Conservation (phyloP, 805 yeast species). For the Yamadazyma phyllophila region DNA sequence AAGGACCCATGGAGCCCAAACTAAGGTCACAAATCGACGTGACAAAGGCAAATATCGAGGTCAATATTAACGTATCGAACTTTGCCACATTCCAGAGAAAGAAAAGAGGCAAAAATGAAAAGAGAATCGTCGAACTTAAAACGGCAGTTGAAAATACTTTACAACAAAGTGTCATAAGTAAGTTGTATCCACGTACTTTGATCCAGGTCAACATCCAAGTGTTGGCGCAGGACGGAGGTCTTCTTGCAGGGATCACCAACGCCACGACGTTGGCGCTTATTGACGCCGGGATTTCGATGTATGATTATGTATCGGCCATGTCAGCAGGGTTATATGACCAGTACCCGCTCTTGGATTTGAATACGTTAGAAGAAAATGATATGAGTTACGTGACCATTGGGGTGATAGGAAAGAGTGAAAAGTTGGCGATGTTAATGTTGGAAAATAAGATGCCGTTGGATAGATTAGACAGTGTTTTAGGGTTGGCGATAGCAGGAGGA, state of each 20-base stretch:
- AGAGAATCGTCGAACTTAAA: conserved; percentile 64
- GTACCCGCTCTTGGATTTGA: conserved; percentile 76
- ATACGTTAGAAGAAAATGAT: conserved; percentile 78
- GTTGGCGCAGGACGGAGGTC: conserved; percentile 86
- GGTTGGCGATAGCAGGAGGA: conserved; percentile 84
- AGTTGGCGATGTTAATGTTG: conserved; percentile 68
- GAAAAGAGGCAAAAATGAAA: conserved; percentile 66
- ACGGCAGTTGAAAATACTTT: conserved; percentile 68
- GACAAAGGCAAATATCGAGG: conserved; percentile 55
- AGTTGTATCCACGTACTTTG: conserved; percentile 78
- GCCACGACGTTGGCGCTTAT: conserved; percentile 85
- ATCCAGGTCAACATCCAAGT: conserved; percentile 77
- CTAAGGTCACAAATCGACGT: conserved; percentile 49
- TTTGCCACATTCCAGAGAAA: conserved; percentile 77
- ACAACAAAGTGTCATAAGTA: conserved; percentile 67
- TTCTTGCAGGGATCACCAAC: conserved; percentile 75
- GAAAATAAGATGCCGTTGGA: conserved; percentile 88
- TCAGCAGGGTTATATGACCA: conserved; percentile 78
- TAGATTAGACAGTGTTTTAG: conserved; percentile 68
- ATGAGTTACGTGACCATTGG: conserved; percentile 81
- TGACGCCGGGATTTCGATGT: conserved; percentile 94
- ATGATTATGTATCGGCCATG: conserved; percentile 81
- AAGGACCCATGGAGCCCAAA: conserved; percentile 87
- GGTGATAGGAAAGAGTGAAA: conserved; percentile 77
- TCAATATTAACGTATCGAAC: conserved; percentile 71